A percentile compares a stretch with the other conserved stretches of the same genome.
phyloP scores from a whole-genome alignment of 176 grass and related monocot genomes.

The Triticum dicoccoides region DNA sequence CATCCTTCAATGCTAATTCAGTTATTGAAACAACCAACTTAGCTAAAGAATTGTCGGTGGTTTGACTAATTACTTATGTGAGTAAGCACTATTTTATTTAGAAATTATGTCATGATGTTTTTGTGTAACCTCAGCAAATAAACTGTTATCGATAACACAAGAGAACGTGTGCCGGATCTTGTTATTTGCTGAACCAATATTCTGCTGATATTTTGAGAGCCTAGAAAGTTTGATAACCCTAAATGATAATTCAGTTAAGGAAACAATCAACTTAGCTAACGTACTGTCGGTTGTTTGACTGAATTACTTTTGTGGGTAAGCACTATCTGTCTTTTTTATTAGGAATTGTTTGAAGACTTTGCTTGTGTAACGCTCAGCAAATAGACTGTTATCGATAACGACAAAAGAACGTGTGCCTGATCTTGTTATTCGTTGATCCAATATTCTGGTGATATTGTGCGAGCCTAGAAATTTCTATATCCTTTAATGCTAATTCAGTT shows the following conservation, averaged over 20 bases:
- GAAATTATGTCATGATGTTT: background rate
- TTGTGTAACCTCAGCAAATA: background rate
- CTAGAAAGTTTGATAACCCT: background rate
- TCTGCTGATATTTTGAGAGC: background rate
- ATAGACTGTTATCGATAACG: background rate
- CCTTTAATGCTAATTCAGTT: background rate
- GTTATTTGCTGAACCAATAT: background rate
- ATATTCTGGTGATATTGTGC: background rate
- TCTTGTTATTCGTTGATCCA: background rate
- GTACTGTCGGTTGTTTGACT: background rate
- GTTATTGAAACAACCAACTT: background rate
- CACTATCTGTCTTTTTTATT: background rate
- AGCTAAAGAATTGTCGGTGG: background rate
- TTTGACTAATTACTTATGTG: background rate
- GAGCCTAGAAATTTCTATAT: background rate
- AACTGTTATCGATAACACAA: slow-evolving; percentile 1
- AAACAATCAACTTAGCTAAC: background rate
- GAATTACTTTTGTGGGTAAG: background rate
- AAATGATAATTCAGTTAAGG: background rate
- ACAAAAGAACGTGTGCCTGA: background rate
- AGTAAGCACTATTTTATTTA: background rate
- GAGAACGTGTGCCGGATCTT: background rate
- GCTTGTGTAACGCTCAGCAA: background rate
- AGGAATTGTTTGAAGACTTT: background rate
- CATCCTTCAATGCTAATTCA: background rate